phyloP scores from a whole-genome alignment of 208 protist genomes.

The Crithidia bombi region DNA sequence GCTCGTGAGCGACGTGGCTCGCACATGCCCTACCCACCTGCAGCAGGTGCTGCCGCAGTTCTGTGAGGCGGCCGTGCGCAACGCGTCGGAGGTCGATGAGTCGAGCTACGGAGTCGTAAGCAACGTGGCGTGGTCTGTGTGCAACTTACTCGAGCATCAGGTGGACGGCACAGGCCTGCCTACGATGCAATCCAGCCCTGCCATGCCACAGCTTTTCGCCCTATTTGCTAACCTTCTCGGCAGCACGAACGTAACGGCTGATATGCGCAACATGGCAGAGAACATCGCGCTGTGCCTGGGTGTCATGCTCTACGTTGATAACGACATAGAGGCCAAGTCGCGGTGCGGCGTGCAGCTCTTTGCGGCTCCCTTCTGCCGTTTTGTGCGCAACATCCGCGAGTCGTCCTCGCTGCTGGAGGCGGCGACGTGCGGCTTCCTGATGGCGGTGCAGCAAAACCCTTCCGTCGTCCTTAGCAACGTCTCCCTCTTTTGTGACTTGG shows the following conservation, averaged over 20 bases:
- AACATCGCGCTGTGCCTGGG: slow-evolving; percentile 83
- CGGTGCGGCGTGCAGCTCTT: slow-evolving; percentile 53
- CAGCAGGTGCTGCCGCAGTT: slow-evolving; percentile 56
- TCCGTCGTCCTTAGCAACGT: slow-evolving; percentile 35
- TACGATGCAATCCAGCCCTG: slow-evolving; percentile 44
- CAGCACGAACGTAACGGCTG: slow-evolving; percentile 38
- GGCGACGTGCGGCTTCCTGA: slow-evolving; percentile 64
- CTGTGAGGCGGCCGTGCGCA: slow-evolving; percentile 50
- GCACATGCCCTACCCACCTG: slow-evolving; percentile 51
- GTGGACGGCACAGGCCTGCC: slow-evolving; percentile 56
- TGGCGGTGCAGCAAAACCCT: slow-evolving; percentile 47
- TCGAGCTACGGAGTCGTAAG: slow-evolving; percentile 62
- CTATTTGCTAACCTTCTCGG: slow-evolving; percentile 50
- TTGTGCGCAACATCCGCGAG: slow-evolving; percentile 75
- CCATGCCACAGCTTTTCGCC: slow-evolving; percentile 57
- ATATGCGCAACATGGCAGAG: slow-evolving; percentile 89
- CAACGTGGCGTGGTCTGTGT: slow-evolving; percentile 84
- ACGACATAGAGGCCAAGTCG: slow-evolving; percentile 48
- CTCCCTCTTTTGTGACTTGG: slow-evolving; percentile 72
- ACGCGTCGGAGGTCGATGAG: slow-evolving; percentile 49
- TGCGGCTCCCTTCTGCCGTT: slow-evolving; percentile 65
- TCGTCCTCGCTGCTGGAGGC: slow-evolving; percentile 57
- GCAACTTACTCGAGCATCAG: slow-evolving; percentile 79
- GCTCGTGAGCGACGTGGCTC: slow-evolving; percentile 71
- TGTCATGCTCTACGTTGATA: slow-evolving; percentile 64